These are phyloP conservation scores for Aspergillus candidus DNA, from an alignment of 2,329 filamentous ascomycete species.

Conservation along the genomic window DNA sequence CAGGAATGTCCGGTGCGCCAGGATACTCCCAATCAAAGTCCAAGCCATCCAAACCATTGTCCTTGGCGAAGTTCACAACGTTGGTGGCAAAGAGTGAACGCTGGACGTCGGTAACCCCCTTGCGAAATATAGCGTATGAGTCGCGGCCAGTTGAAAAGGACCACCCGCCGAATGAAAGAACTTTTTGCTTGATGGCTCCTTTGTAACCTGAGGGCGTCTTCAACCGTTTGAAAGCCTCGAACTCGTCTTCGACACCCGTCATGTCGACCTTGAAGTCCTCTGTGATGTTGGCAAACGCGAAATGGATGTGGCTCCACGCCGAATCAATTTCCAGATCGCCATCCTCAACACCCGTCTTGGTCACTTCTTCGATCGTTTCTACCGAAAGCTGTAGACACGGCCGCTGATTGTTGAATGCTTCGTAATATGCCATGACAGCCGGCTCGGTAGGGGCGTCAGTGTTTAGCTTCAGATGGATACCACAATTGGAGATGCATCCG, in stretches of 20 bases:
- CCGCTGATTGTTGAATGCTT: conserved; percentile 26
- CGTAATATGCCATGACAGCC: conserved; percentile 28
- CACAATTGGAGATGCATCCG: conserved; percentile 41
- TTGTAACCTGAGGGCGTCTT: conserved; percentile 20
- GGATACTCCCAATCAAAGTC: conserved; percentile 40
- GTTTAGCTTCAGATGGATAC: conserved; percentile 29
- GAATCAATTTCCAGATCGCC: not conserved
- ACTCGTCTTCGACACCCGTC: conserved; percentile 21
- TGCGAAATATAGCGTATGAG: conserved; percentile 35
- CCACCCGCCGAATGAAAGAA: conserved; percentile 44
- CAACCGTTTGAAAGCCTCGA: conserved; percentile 7
- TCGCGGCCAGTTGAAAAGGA: conserved; percentile 32
- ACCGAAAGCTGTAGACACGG: conserved; percentile 26
- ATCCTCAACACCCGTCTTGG: too few species aligned
- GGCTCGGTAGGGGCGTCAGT: conserved; percentile 16
- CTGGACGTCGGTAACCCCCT: conserved; percentile 33
- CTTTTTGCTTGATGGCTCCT: conserved; percentile 26
- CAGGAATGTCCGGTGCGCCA: conserved; percentile 30
- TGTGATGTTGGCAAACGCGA: conserved; percentile 32
- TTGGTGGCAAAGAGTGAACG: conserved; percentile 31
- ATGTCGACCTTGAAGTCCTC: conserved; percentile 25
- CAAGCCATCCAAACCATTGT: conserved; percentile 39
- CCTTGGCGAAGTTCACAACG: conserved; percentile 35
- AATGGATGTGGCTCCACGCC: conserved; percentile 32
- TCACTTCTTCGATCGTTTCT: not conserved